A percentile compares a stretch with the other conserved stretches of the same genome.
These are phyloP conservation scores for Borovskyia barvae DNA, from an alignment of 208 protist species.

Conservation along the genomic window DNA sequence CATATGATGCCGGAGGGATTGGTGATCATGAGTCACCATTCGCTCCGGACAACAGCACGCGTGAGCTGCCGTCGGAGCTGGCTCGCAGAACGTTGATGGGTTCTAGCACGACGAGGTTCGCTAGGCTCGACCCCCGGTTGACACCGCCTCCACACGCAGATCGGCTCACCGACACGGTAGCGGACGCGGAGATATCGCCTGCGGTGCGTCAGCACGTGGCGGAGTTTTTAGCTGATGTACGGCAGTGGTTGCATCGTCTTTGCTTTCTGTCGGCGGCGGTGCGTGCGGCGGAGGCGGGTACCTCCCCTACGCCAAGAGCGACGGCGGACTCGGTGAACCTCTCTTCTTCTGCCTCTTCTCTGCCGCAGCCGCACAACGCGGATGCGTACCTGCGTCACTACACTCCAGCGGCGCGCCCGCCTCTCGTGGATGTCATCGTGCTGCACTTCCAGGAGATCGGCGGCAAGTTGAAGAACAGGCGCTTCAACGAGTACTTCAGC, in stretches of 20 bases:
- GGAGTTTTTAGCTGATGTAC: constrained; percentile 67
- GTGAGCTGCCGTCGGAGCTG: too few species aligned
- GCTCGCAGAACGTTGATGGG: too few species aligned
- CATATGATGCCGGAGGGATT: not conserved
- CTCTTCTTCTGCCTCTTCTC: not conserved
- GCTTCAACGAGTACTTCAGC: constrained; percentile 55
- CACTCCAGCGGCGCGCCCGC: constrained; percentile 24
- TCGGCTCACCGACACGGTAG: constrained; percentile 2
- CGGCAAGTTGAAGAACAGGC: constrained; percentile 51
- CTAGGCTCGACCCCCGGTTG: too few species aligned
- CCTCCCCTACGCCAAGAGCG: not conserved
- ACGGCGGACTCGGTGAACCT: not conserved
- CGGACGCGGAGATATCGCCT: constrained; percentile 12
- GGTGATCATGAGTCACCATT: not conserved
- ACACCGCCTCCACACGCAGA: not conserved
- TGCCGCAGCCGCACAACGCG: not conserved
- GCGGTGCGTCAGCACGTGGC: constrained; percentile 15
- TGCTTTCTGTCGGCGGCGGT: constrained; percentile 22
- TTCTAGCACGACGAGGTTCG: too few species aligned
- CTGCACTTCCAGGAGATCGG: constrained; percentile 86
- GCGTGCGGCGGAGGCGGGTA: constrained; percentile 6
- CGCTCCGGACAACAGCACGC: too few species aligned
- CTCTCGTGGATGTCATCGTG: constrained; percentile 76
- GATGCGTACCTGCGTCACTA: constrained; percentile 20
- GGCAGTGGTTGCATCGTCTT: constrained; percentile 51